Evolutionary conservation across 2,329 filamentous ascomycete genomes (phyloP).

Genomic region (Penicillium olsonii): DNA sequence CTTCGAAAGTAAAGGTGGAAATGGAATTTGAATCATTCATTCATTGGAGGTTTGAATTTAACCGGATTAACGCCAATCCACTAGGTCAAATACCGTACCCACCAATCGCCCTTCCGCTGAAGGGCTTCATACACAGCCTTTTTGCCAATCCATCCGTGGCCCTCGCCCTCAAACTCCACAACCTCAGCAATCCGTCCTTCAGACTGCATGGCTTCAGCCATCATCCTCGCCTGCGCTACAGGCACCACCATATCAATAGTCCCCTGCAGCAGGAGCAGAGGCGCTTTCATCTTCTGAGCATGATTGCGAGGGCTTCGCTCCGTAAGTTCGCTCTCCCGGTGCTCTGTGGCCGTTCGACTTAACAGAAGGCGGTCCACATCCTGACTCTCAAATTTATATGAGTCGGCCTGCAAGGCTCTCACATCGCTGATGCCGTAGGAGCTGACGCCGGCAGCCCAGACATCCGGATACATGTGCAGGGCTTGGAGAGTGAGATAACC

Average conservation of each 20-base stretch:
- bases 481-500: constrained; percentile 57
- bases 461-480: constrained; percentile 48
- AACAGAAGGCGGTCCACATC: constrained; percentile 53
- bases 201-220: constrained; percentile 49
- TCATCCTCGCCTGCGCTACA: constrained; percentile 56
- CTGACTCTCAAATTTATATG: constrained; percentile 59
- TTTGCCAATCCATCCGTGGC: constrained; percentile 46
- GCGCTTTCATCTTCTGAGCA: constrained; percentile 51
- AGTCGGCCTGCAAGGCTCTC: constrained; percentile 48
- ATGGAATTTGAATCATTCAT: too few relatives aligned
- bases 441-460: constrained; percentile 54
- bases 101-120: not conserved
- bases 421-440: constrained; percentile 56
- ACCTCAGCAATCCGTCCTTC: constrained; percentile 50
- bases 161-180: constrained; percentile 53
- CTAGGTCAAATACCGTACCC: not conserved
- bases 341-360: constrained; percentile 36
- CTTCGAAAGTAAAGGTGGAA: too few relatives aligned
- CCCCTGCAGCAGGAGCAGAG: constrained; percentile 60
- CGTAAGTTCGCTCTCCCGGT: constrained; percentile 45
- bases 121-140: constrained; percentile 23
- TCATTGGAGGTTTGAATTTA: too few relatives aligned
- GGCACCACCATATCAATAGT: constrained; percentile 60
- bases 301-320: constrained; percentile 54
- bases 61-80: not conserved